Percentiles rank a stretch among this genome's conserved stretches.
Conservation (phyloP, 148 eudicot genomes). For the Polygonum maritimum region DNA sequence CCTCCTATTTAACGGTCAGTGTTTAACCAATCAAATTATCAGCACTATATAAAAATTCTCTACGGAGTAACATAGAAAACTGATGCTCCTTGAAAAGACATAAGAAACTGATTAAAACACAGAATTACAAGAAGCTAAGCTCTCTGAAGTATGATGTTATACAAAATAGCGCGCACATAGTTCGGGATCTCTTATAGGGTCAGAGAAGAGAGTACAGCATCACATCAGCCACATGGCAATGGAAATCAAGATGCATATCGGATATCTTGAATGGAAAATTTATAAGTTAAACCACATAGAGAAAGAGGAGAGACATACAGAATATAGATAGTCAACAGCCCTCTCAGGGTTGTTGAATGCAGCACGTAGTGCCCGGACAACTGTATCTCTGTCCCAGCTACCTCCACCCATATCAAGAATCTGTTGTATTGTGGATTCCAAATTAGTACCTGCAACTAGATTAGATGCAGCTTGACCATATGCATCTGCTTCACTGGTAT, state of each 20-base stretch:
- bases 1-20: neutral
- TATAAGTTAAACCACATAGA: neutral
- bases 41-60: neutral
- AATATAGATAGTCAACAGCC: slow-evolving; percentile 83
- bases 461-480: slow-evolving; percentile 82
- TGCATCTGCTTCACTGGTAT: slow-evolving; percentile 33
- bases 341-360: slow-evolving; percentile 92
- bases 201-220: neutral
- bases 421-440: slow-evolving; percentile 62
- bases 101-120: neutral
- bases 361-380: slow-evolving; percentile 78
- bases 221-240: neutral
- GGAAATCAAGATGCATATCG: neutral
- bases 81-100: too few relatives aligned
- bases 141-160: neutral
- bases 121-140: neutral
- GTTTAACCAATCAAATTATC: neutral
- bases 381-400: slow-evolving; percentile 84
- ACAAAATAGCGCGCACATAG: neutral
- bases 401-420: slow-evolving; percentile 97
- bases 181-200: neutral
- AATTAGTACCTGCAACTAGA: slow-evolving; percentile 65
- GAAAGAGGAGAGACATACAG: slow-evolving; percentile 34
- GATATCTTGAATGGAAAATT: neutral
- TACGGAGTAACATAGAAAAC: neutral